phyloP scores from a whole-genome alignment of 2,329 filamentous ascomycete species.

The Aspergillus fructus region DNA sequence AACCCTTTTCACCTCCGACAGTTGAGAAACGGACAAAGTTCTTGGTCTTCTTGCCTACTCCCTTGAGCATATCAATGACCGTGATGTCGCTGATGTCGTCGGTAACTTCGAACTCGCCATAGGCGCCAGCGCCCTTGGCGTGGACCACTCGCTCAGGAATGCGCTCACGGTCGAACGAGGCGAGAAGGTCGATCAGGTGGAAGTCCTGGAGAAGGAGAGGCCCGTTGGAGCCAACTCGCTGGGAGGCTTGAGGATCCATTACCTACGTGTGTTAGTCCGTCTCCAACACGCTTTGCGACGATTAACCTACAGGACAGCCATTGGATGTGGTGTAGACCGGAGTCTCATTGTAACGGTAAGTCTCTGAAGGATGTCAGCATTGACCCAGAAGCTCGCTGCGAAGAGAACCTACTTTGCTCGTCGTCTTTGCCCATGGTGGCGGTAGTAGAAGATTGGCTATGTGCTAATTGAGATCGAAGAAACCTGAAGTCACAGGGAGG shows the following conservation, averaged over 20 bases:
- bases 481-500: not conserved
- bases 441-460: not conserved
- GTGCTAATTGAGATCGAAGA: not conserved
- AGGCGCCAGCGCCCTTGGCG: constrained; percentile 44
- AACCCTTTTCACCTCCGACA: constrained; percentile 71
- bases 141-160: constrained; percentile 46
- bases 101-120: constrained; percentile 46
- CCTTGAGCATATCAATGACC: constrained; percentile 50
- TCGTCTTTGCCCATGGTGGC: constrained; percentile 39
- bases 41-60: constrained; percentile 68
- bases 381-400: constrained; percentile 3
- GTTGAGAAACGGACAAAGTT: constrained; percentile 71
- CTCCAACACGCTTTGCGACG: not conserved
- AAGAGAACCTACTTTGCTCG: constrained; percentile 28
- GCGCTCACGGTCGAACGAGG: constrained; percentile 43
- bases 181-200: constrained; percentile 62
- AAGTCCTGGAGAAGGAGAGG: constrained; percentile 65
- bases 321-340: constrained; percentile 62
- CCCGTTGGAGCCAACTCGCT: constrained; percentile 57
- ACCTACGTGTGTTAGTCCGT: constrained; percentile 33
- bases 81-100: constrained; percentile 52
- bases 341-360: constrained; percentile 56
- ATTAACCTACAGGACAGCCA: constrained; percentile 49
- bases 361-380: constrained; percentile 24
- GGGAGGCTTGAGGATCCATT: constrained; percentile 52